These are phyloP conservation scores for Colletotrichum echinochloae DNA, from an alignment of 2,329 filamentous ascomycete species.

Conservation along the genomic window DNA sequence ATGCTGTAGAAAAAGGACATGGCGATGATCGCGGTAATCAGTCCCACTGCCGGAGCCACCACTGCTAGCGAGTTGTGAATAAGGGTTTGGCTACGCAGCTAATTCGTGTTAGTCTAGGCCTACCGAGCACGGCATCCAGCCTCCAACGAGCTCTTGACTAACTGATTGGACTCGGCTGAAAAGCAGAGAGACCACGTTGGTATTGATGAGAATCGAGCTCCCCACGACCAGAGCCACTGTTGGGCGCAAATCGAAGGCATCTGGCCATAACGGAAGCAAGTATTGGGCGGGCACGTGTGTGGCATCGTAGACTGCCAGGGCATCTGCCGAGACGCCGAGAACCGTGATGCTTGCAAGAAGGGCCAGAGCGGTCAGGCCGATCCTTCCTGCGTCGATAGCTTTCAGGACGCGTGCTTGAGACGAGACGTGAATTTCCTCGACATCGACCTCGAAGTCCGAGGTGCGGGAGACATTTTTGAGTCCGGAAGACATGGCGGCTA, in stretches of 20 bases:
- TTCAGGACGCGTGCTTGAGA: conserved; percentile 54
- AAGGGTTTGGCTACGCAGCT: conserved; percentile 28
- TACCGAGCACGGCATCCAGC: background rate
- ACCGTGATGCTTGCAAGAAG: conserved; percentile 64
- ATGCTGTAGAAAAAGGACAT: conserved; percentile 69
- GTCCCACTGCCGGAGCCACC: conserved; percentile 46
- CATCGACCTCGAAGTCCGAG: conserved; percentile 64
- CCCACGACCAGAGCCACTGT: conserved; percentile 66
- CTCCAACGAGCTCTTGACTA: conserved; percentile 47
- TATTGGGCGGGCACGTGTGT: conserved; percentile 63
- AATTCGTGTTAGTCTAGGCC: conserved; percentile 6
- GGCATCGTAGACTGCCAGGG: conserved; percentile 65
- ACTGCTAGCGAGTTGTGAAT: conserved; percentile 43
- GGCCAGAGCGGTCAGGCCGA: conserved; percentile 62
- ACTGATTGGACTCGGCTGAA: conserved; percentile 63
- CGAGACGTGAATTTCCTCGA: conserved; percentile 53
- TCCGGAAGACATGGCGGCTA: conserved; percentile 42
- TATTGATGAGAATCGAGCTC: conserved; percentile 61
- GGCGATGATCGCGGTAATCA: conserved; percentile 61
- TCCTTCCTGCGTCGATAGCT: conserved; percentile 57
- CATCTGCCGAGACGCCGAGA: conserved; percentile 66
- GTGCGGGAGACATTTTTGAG: conserved; percentile 55
- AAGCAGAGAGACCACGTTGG: conserved; percentile 61
- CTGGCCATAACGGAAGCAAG: conserved; percentile 69
- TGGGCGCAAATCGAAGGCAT: conserved; percentile 67